phyloP scores from a whole-genome alignment of 2,329 filamentous ascomycete genomes.

The Arthrobotrys entomopaga region DNA sequence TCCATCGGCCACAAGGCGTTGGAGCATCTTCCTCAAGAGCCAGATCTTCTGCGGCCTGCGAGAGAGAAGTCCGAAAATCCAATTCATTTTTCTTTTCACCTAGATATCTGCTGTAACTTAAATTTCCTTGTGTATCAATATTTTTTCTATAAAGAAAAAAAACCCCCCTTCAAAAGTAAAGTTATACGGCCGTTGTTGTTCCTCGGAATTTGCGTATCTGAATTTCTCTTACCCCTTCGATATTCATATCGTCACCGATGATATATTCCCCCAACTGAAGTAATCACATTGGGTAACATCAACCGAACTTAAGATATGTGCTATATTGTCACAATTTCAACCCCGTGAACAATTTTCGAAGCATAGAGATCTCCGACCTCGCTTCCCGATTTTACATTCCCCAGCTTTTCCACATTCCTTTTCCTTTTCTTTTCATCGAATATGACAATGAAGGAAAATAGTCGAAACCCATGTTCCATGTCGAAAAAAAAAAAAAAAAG shows the following conservation, averaged over 20 bases:
- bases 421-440: conserved; percentile 12
- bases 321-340: conserved; percentile 27
- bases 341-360: conserved; percentile 15
- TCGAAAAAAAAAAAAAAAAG: conserved; percentile 1
- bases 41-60: too few relatives aligned
- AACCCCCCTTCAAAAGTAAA: too few relatives aligned
- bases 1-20: too few relatives aligned
- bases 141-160: too few relatives aligned
- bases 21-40: too few relatives aligned
- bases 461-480: conserved; percentile 29
- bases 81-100: too few relatives aligned
- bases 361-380: conserved; percentile 36
- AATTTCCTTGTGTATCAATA: too few relatives aligned
- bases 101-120: too few relatives aligned
- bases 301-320: conserved; percentile 20
- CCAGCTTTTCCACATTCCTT: neutral
- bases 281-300: conserved; percentile 46
- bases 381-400: conserved; percentile 30
- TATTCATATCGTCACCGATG: neutral
- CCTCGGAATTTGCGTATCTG: conserved; percentile 8
- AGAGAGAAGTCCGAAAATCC: too few relatives aligned
- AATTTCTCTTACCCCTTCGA: conserved; percentile 4
- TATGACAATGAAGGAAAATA: conserved; percentile 6
- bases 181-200: neutral
- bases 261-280: conserved; percentile 25